These are phyloP conservation scores for Erythrophleum ivorense DNA, from an alignment of 331 rosid species.

Conservation along the genomic window DNA sequence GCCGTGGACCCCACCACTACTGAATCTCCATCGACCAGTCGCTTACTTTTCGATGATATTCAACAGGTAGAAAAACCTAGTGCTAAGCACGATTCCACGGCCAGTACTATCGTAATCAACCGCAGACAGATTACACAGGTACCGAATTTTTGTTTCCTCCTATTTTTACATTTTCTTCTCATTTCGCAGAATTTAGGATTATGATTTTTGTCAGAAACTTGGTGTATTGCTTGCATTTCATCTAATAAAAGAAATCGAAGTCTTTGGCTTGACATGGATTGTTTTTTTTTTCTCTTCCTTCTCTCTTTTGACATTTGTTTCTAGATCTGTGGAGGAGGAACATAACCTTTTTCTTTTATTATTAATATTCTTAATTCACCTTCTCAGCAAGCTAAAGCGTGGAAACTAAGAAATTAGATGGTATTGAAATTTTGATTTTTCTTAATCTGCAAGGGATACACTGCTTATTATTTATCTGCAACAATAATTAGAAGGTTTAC, in stretches of 20 bases:
- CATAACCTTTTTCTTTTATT: neutral
- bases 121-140: conserved; percentile 62
- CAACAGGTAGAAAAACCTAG: conserved; percentile 36
- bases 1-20: neutral
- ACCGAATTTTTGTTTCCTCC: neutral
- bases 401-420: conserved; percentile 4
- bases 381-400: neutral
- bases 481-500: neutral
- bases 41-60: conserved; percentile 37
- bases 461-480: neutral
- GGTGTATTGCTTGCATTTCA: neutral
- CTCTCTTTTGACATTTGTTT: neutral
- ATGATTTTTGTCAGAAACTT: neutral
- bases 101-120: conserved; percentile 40
- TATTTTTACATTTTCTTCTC: neutral
- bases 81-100: conserved; percentile 32
- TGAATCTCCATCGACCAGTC: conserved; percentile 52
- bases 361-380: neutral
- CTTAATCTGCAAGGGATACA: neutral
- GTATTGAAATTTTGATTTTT: neutral
- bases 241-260: neutral
- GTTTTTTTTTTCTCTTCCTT: neutral
- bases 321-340: neutral
- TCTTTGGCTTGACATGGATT: neutral
- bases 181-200: neutral